Evolutionary conservation across 768 basidiomycete species (phyloP), one percentile per base, ranked within the genome.

Genomic region (Antrodiella citrinella): DNA sequence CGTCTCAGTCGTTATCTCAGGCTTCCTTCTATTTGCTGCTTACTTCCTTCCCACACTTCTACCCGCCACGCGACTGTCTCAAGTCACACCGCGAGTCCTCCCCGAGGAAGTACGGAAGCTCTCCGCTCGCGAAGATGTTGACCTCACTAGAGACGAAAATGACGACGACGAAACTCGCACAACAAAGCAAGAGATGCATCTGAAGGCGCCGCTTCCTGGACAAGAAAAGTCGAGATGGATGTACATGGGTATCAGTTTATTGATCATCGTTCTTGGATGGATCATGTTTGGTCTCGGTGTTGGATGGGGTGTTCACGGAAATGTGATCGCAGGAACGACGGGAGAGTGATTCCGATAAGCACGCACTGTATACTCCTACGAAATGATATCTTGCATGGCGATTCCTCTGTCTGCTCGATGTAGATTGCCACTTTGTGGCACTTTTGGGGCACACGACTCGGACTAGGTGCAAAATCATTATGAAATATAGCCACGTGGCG

Each of bases 241-340:
- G 9, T 62, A 59, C 47, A 45, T 63, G 20, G 51, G 48, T 12
- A 53, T 51, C 2, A 57, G 62, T 4, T 26, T 62, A 4, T 62
- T 55, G 12, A 52, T 71, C 41, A 62, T 72, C 38, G 25, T 70
- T 41, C 56, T 71, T 41, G 70, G 65, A 18, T 72, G 71, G 70
- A 58, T 71, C 40, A 65, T 72, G 60, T 72, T 72, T 54, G 71
- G 69, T 7, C 44, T 72, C 44, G 70, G 69, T 35, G 64, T 72
- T n/a, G 57, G 51, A 5, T 72, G 70, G 71, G 71, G 70, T 13
- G 69, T 71, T 40, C 71, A 72, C 51, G 70, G 68, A 4, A 64
- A 56, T 26, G 62, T 64, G 11, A 51, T 64, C 4, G 62, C 62
- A 4, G 62, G 62, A 15, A 62, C 62, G 3, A 57, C 58, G 1